Evolutionary conservation across 2,329 filamentous ascomycete genomes (phyloP), one percentile per base, ranked within the genome.

Genomic region (Aureobasidium mangrovei): DNA sequence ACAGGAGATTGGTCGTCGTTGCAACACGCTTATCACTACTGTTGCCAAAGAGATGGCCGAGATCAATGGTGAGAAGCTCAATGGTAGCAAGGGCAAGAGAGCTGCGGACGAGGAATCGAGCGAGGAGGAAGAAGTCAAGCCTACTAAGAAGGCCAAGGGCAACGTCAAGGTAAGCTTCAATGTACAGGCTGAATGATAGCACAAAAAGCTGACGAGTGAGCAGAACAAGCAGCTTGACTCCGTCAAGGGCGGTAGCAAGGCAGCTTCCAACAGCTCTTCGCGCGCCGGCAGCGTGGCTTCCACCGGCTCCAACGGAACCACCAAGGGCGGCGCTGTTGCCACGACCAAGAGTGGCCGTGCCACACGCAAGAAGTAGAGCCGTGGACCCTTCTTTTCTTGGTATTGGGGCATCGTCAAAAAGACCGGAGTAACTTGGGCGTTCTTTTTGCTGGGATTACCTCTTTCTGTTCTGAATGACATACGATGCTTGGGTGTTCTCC

Each of bases 191-290:
- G 42, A 29, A 40, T 44, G 29, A 28, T 8, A 7, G 36, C 32
- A 35, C 32, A 35, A 35, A 35, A 9, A 5, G 42, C 42, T 5
- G 1, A 42, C 62, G 56, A 59, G 63, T 7, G 4, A 31, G 60
- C 67, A 97, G 91, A 95, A 96, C 71, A 97, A 97, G 74, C 84
- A 88, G 51, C 80, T 96, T 45, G 93, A 96, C 62, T 88, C 84
- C 44, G 82, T 95, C 65, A 96, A 96, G 71, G 72, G 67, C 48
- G 82, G 78, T 56, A 87, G 81, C 72, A 93, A 91, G 69, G 79
- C 81, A 47, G 86, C 81, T 55, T 93, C 90, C 1, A 80, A 85
- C 4, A 78, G 84, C 4, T 86, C 85, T 0, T 96, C 91, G 5
- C 81, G 93, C 59, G 91, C 91, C 12, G 91, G 85, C 4, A 97